phyloP scores from a whole-genome alignment of 306 rosid genomes.

The Pyrus betulifolia region DNA sequence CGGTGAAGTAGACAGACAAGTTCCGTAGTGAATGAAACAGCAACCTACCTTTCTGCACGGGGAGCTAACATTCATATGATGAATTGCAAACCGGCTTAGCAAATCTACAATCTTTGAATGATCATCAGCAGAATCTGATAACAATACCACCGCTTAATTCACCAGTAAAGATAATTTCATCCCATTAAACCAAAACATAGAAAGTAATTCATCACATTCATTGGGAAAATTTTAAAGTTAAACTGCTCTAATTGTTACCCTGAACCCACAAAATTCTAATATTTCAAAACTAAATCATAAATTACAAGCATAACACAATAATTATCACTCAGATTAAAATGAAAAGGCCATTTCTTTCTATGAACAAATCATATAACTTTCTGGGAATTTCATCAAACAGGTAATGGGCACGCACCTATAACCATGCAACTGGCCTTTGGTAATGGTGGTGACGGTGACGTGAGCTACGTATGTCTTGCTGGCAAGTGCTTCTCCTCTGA shows the following conservation, averaged over 20 bases:
- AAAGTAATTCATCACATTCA: too few relatives aligned
- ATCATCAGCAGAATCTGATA: constrained; percentile 78
- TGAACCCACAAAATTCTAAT: too few relatives aligned
- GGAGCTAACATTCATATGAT: constrained; percentile 65
- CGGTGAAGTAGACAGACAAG: background rate
- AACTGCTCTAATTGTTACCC: too few relatives aligned
- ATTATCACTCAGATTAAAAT: too few relatives aligned
- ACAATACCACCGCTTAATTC: background rate
- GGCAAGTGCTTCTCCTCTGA: constrained; percentile 88
- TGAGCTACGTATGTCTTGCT: constrained; percentile 80
- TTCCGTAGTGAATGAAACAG: constrained; percentile 10
- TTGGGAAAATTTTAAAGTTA: too few relatives aligned
- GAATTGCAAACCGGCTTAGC: constrained; percentile 83
- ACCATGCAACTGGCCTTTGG: constrained; percentile 71
- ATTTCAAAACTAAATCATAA: too few relatives aligned
- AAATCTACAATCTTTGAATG: constrained; percentile 85
- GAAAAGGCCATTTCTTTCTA: background rate
- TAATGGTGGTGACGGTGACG: background rate
- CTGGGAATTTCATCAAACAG: background rate
- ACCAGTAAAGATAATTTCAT: background rate
- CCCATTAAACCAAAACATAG: background rate
- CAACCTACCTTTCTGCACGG: constrained; percentile 77
- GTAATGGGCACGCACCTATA: constrained; percentile 40
- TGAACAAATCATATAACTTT: background rate
- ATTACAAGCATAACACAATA: too few relatives aligned